Conservation (phyloP, 495 filamentous ascomycete genomes). For the Hamigera avellanea region DNA sequence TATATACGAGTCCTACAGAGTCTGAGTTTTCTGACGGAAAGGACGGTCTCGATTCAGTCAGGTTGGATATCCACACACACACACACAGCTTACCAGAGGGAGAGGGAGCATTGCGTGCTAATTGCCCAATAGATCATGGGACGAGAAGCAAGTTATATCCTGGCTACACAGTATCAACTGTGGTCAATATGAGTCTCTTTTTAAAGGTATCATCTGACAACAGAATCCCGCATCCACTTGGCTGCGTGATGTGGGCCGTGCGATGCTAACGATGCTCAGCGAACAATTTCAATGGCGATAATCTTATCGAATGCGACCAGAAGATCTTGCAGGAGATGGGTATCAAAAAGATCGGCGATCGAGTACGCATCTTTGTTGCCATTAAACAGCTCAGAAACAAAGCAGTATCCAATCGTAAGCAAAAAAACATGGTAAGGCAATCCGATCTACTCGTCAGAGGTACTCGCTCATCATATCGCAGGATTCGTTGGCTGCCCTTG, state of each 20-base stretch:
- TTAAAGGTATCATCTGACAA: slow-evolving; percentile 47
- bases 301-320: slow-evolving; percentile 93
- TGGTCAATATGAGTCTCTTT: slow-evolving; percentile 82
- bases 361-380: slow-evolving; percentile 83
- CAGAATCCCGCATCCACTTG: not conserved
- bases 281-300: slow-evolving; percentile 95
- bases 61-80: slow-evolving; percentile 29
- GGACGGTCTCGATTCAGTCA: slow-evolving; percentile 46
- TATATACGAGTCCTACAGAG: slow-evolving; percentile 79
- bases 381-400: slow-evolving; percentile 88
- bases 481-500: slow-evolving; percentile 33
- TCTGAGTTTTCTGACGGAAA: slow-evolving; percentile 83
- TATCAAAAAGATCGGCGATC: slow-evolving; percentile 94
- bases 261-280: slow-evolving; percentile 26
- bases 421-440: slow-evolving; percentile 66
- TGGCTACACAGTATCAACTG: slow-evolving; percentile 88
- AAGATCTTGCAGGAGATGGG: slow-evolving; percentile 94
- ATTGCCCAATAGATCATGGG: slow-evolving; percentile 53
- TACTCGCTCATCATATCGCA: slow-evolving; percentile 12
- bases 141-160: slow-evolving; percentile 80
- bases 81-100: slow-evolving; percentile 8
- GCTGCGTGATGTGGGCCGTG: not conserved
- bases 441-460: not conserved
- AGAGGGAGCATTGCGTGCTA: slow-evolving; percentile 10
- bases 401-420: slow-evolving; percentile 71